Base-by-base conservation (phyloP, 768 basidiomycete species). In the Melanogaster broomeanus region DNA sequence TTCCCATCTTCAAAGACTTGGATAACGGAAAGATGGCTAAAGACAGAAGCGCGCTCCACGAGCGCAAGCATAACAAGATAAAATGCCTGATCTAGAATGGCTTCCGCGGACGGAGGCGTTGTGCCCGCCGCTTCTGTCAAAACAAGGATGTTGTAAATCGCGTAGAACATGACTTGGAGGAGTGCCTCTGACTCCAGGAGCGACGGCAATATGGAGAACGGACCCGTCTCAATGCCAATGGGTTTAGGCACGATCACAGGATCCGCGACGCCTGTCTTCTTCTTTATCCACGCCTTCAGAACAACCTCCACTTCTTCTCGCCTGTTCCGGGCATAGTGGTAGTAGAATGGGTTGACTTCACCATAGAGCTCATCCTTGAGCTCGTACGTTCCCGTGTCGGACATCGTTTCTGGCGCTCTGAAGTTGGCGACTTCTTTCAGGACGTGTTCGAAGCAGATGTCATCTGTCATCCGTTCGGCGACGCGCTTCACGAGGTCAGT, bases 321-420 rank as follows among this genome's bases (percentile, higher is more conserved):
- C 59, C 92, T 87, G 72, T 98, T 98, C 35, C 95, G 80, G 15
- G 91, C 88, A 67, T 97, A 98, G 64, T 98, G 95, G 64, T 88
- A 90, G 74, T 95, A 97, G 72, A 94, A 97, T 0, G 95, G 94
- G 61, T 98, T 90, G 56, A 98, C 88, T 56, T 97, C 90, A 54
- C 85, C 87, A 67, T 83, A 93, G 18, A 75, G 77, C 59, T 88
- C 89, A 41, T 92, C 84, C 65, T 85, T 88, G 47, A 98, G 81
- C 54, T 94, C 87, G 70, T 98, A 98, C n/a, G 83, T 72, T 0
- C 97, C 96, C 0, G 78, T 79, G 58, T 96, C 94, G 2, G 85
- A 75, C 1, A 82, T 82, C 0, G 80, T 79, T 62, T 91, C 91
- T 0, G 96, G 95, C 2, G 85, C 72, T 42, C 82, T 83, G 78